A percentile compares a stretch with the other conserved stretches of the same genome.
Conservation (phyloP, 805 yeast genomes). For the Zygoascus ofunaensis region DNA sequence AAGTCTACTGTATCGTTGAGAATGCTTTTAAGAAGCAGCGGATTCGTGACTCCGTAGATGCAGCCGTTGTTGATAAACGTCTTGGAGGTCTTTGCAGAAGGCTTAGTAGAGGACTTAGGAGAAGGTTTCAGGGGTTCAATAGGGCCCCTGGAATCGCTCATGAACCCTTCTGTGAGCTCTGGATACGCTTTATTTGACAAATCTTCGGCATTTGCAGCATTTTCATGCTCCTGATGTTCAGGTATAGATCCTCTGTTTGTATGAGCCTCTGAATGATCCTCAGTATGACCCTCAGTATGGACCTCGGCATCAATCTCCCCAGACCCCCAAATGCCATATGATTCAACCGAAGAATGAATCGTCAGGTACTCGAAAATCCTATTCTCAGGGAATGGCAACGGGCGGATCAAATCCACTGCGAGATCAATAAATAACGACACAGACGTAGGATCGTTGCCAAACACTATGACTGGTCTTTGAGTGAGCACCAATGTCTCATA, state of each 20-base stretch:
- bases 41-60: constrained; percentile 20
- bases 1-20: not conserved
- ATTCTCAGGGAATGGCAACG: constrained; percentile 12
- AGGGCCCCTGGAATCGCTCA: no score
- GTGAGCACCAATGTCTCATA: constrained; percentile 17
- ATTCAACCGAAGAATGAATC: constrained; percentile 15
- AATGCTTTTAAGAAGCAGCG: constrained; percentile 14
- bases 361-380: constrained; percentile 21
- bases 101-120: no score
- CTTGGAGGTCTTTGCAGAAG: no score
- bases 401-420: constrained; percentile 16
- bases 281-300: no score
- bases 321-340: not conserved
- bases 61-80: constrained; percentile 6
- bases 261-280: no score
- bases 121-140: no score
- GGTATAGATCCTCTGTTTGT: no score
- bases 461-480: constrained; percentile 9
- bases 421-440: constrained; percentile 4
- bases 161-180: no score
- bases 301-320: no score
- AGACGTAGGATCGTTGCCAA: not conserved
- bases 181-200: no score
- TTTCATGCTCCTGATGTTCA: no score
- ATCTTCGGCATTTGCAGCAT: no score